A percentile compares a stretch with the other conserved stretches of the same genome.
phyloP scores from a whole-genome alignment of 1,284 basidiomycete genomes.

The Chalciporus sp. region DNA sequence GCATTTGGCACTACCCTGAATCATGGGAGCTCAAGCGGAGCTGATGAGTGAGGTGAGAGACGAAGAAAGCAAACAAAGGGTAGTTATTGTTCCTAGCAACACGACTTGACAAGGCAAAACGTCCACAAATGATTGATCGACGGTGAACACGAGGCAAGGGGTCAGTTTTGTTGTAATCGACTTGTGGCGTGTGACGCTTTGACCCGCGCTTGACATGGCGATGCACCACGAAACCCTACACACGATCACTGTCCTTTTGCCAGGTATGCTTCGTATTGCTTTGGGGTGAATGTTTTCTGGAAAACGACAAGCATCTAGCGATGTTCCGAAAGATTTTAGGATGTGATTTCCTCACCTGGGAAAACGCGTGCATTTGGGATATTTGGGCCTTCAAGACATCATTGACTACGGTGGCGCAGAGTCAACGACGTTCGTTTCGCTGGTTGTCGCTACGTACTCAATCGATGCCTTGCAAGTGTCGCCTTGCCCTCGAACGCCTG shows the following conservation, averaged over 20 bases:
- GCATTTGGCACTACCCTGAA: too few species aligned
- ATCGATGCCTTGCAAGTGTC: constrained; percentile 69
- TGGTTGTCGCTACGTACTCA: constrained; percentile 46
- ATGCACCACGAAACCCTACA: background rate
- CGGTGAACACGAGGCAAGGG: background rate
- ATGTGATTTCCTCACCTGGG: constrained; percentile 57
- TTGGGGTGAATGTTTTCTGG: constrained; percentile 76
- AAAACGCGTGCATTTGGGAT: constrained; percentile 80
- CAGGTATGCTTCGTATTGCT: constrained; percentile 61
- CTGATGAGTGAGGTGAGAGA: too few species aligned
- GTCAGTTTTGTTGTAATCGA: background rate
- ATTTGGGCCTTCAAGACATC: constrained; percentile 73
- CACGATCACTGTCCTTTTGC: constrained; percentile 40
- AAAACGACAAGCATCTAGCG: constrained; percentile 2
- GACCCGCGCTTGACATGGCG: background rate
- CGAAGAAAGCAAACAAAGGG: background rate
- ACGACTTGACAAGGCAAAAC: background rate
- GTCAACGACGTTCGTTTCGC: background rate
- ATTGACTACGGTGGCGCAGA: constrained; percentile 56
- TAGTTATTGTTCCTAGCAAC: background rate
- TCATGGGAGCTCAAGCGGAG: too few species aligned
- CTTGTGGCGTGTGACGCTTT: background rate
- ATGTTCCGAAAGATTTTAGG: background rate
- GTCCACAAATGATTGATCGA: background rate
- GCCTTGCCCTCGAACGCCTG: constrained; percentile 75